These are phyloP conservation scores for Chlamydomonas sphaeroides DNA, from an alignment of 139 green algal genomes.

Conservation along the genomic window DNA sequence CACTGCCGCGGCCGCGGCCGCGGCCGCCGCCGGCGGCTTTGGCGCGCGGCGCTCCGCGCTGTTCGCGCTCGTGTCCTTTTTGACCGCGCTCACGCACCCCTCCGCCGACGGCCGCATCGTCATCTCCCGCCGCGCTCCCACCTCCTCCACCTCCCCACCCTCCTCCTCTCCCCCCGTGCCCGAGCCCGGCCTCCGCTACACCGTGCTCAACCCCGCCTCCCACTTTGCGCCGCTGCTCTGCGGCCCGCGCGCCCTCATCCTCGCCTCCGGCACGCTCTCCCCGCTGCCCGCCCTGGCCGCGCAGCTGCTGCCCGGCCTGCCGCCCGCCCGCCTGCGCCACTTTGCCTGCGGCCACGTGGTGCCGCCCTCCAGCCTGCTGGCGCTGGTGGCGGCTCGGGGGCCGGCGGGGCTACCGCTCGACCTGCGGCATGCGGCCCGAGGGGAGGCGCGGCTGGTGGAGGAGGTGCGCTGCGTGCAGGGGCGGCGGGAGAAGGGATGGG, in stretches of 20 bases:
- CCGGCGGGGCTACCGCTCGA: constrained; percentile 77
- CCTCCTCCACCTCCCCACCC: constrained; percentile 83
- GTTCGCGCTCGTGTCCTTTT: constrained; percentile 79
- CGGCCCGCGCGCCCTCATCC: constrained; percentile 77
- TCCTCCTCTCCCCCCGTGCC: constrained; percentile 83
- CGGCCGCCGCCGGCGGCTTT: background rate
- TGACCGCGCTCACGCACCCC: constrained; percentile 81
- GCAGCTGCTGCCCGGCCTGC: constrained; percentile 73
- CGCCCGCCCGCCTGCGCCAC: constrained; percentile 49
- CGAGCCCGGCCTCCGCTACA: constrained; percentile 67
- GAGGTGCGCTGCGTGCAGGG: constrained; percentile 57
- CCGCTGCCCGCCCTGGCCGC: constrained; percentile 68
- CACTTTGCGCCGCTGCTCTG: constrained; percentile 76
- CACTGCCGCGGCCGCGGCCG: background rate
- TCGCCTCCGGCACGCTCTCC: constrained; percentile 93
- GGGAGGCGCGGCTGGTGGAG: constrained; percentile 60
- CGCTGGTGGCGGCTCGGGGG: constrained; percentile 67
- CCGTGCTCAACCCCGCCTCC: constrained; percentile 91
- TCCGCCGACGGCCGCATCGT: constrained; percentile 90
- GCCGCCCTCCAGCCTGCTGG: constrained; percentile 65
- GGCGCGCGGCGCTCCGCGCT: constrained; percentile 44
- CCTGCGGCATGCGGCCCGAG: constrained; percentile 66
- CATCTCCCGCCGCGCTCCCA: constrained; percentile 34
- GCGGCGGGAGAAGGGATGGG: background rate
- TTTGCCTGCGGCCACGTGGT: constrained; percentile 95